These are phyloP conservation scores for Hanseniaspora nectarophila DNA, from an alignment of 805 yeast species.

Conservation along the genomic window DNA sequence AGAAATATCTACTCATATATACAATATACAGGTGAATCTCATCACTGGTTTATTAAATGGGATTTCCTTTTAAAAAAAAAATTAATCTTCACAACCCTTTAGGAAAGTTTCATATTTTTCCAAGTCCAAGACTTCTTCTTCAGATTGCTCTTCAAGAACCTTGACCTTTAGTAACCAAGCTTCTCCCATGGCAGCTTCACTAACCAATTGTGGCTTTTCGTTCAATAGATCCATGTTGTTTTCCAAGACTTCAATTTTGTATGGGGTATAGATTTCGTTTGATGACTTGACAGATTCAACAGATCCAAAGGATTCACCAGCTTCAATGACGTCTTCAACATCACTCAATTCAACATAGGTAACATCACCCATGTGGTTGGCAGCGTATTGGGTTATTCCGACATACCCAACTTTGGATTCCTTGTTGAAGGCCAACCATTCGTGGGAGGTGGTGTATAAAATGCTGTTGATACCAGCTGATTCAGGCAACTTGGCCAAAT, in stretches of 20 bases:
- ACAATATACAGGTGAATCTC: neutral
- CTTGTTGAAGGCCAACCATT: conserved; percentile 79
- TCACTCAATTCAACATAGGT: conserved; percentile 87
- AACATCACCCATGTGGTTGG: conserved; percentile 94
- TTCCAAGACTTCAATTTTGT: conserved; percentile 61
- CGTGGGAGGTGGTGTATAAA: conserved; percentile 80
- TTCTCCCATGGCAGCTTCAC: conserved; percentile 80
- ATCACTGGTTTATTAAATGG: neutral
- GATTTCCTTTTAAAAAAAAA: neutral
- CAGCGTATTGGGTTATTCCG: conserved; percentile 92
- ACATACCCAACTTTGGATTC: conserved; percentile 65
- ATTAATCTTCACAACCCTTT: conserved; percentile 24
- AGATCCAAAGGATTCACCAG: conserved; percentile 79
- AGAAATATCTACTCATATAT: conserved; percentile 3
- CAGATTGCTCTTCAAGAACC: conserved; percentile 36
- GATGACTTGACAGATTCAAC: conserved; percentile 94
- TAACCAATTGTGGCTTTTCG: conserved; percentile 64
- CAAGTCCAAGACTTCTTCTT: conserved; percentile 40
- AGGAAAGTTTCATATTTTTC: conserved; percentile 48
- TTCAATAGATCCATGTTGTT: conserved; percentile 51
- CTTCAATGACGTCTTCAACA: conserved; percentile 45
- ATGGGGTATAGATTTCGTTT: conserved; percentile 82
- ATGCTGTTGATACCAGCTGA: conserved; percentile 3
- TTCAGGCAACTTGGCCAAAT: conserved; percentile 9
- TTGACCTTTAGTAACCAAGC: conserved; percentile 85